These are phyloP conservation scores for Russula virescens DNA, from an alignment of 768 basidiomycete species.

Conservation along the genomic window DNA sequence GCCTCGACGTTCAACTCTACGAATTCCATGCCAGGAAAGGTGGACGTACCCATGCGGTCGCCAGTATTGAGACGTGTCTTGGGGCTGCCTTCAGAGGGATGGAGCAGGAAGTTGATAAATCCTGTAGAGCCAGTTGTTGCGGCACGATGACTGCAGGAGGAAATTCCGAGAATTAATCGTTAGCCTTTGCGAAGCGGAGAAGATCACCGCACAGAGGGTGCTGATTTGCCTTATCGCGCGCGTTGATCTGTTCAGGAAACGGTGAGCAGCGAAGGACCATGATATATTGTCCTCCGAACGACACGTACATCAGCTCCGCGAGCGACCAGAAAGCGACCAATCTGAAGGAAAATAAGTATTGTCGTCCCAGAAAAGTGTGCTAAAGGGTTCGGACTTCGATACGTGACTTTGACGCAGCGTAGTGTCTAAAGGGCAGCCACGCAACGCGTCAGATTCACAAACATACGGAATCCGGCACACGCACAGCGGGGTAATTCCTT, in stretches of 20 bases:
- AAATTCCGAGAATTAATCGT: neutral
- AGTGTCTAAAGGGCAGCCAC: conserved; percentile 52
- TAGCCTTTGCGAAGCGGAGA: neutral
- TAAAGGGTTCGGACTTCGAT: conserved; percentile 50
- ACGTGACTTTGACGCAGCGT: conserved; percentile 88
- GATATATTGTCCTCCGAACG: conserved; percentile 25
- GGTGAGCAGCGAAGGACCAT: conserved; percentile 27
- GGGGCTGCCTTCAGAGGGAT: conserved; percentile 65
- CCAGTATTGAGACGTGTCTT: conserved; percentile 84
- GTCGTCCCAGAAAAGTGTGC: neutral
- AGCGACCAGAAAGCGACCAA: conserved; percentile 78
- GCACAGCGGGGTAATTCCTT: conserved; percentile 80
- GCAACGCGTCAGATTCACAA: conserved; percentile 11
- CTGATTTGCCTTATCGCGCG: conserved; percentile 90
- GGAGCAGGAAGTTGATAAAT: conserved; percentile 80
- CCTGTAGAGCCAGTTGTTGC: conserved; percentile 92
- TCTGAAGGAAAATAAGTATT: conserved; percentile 43
- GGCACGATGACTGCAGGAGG: conserved; percentile 71
- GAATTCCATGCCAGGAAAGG: conserved; percentile 20
- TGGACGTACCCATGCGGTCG: conserved; percentile 62
- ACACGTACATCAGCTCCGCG: conserved; percentile 85
- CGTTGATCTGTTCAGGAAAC: conserved; percentile 69
- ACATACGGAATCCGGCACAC: conserved; percentile 28
- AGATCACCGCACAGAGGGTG: conserved; percentile 64
- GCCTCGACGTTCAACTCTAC: neutral